Evolutionary conservation across 1,284 basidiomycete species (phyloP), one percentile per base, ranked within the genome.

Genomic region (Mrakiaceae sp.): DNA sequence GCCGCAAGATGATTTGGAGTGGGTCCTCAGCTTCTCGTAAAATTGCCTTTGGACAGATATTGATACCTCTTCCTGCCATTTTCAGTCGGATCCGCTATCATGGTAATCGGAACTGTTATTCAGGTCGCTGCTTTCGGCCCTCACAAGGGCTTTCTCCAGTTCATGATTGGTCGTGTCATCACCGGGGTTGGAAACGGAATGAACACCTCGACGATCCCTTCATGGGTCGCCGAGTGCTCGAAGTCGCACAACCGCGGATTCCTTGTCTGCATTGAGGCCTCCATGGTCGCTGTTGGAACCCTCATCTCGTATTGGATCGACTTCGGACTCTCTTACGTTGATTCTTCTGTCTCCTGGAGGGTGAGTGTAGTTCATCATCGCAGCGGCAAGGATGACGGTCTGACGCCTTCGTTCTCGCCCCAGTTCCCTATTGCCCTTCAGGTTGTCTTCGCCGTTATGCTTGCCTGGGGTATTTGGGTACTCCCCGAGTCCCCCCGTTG

Each of bases 201-300:
- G 69, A 80, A 82, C 76, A 82, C 81, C 27, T 79, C 81, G 4
- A 82, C 82, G 27, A 79, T 82, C 60, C 81, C 82, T 7, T 78
- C 79, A n/a, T 81, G 81, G 77, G 80, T 83, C 64, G 80, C 81
- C 50, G 82, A 83, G 72, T 78, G 79, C 48, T 80, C 81, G 58
- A 80, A 80, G 70, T 78, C 82, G 27, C 77, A 82, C 74, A 81
- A 82, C 71, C 78, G 82, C 70, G 82, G 82, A 62, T 77, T 81
- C 70, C 77, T 82, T 58, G 81, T 83, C 67, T 80, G 81, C 72
- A 76, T 82, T 63, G 81, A 83, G 70, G 80, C 81, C 11, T 79
- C 80, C 10, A 80, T 81, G 60, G 81, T 83, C 66, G 80, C 81
- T 56, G 75, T 79, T 66, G 81, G 82, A 62, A 79, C 78, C 60